Percentiles rank a stretch among this genome's conserved stretches.
phyloP scores from a whole-genome alignment of 176 grass and related monocot species.

The Carex littledalei region DNA sequence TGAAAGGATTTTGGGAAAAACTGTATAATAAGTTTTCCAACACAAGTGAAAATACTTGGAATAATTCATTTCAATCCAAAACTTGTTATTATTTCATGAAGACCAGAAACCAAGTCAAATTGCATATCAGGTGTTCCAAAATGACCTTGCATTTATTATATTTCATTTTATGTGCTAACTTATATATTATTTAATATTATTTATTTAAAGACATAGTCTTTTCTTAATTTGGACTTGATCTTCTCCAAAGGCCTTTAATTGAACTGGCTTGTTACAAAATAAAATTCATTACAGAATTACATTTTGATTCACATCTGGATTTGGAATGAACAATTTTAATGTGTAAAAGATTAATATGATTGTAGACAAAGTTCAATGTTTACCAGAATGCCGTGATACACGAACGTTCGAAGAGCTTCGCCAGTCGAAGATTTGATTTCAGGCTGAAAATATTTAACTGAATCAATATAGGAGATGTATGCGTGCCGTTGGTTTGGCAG shows the following conservation, averaged over 20 bases:
- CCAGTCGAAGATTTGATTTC: constrained; percentile 78
- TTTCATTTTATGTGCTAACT: not conserved
- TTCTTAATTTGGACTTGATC: not conserved
- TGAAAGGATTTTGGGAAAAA: not conserved
- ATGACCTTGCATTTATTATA: not conserved
- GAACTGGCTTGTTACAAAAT: not conserved
- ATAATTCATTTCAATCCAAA: not conserved
- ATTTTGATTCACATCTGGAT: not conserved
- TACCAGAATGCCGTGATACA: constrained; percentile 99
- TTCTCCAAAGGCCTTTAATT: not conserved
- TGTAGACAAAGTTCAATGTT: not conserved
- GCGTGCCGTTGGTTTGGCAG: constrained; percentile 73
- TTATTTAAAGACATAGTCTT: not conserved
- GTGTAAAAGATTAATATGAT: not conserved
- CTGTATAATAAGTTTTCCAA: not conserved
- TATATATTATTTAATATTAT: not conserved
- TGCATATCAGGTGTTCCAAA: not conserved
- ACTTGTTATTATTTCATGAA: not conserved
- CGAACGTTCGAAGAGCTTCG: constrained; percentile 82
- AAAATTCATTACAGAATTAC: not conserved
- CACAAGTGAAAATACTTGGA: not conserved
- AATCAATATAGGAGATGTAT: constrained; percentile 97
- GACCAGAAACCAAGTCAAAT: not conserved
- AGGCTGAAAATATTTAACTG: constrained; percentile 88
- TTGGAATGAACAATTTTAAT: not conserved